phyloP scores from a whole-genome alignment of 2,329 filamentous ascomycete species.

The Fusarium drepaniforme region DNA sequence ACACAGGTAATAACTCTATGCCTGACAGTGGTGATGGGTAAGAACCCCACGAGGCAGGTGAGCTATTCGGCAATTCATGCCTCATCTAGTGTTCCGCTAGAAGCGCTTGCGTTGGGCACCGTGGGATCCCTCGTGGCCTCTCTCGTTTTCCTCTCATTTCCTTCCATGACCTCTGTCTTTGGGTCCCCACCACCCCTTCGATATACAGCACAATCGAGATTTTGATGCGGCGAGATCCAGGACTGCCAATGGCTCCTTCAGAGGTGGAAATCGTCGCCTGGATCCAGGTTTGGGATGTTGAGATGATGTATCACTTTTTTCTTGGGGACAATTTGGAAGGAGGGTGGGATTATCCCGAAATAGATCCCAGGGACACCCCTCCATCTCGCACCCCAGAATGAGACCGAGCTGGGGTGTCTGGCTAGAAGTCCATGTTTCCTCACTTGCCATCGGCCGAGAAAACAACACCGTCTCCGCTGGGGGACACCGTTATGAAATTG shows the following conservation, averaged over 20 bases:
- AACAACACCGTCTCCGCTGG: conserved; percentile 44
- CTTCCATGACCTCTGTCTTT: conserved; percentile 7
- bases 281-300: conserved; percentile 18
- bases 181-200: conserved; percentile 21
- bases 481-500: conserved; percentile 36
- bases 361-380: conserved; percentile 26
- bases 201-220: conserved; percentile 40
- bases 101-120: conserved; percentile 16
- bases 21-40: conserved; percentile 5
- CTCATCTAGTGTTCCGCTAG: conserved; percentile 19
- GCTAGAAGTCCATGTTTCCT: conserved; percentile 40
- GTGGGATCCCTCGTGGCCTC: conserved; percentile 11
- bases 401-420: conserved; percentile 19
- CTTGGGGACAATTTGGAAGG: conserved; percentile 12
- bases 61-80: conserved; percentile 26
- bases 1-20: conserved; percentile 6
- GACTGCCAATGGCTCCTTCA: conserved; percentile 36
- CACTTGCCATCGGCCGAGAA: conserved; percentile 40
- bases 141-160: conserved; percentile 11
- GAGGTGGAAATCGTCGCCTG: conserved; percentile 31
- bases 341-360: conserved; percentile 38
- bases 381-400: conserved; percentile 1
- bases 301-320: conserved; percentile 40
- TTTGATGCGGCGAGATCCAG: conserved; percentile 39
- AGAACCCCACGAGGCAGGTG: conserved; percentile 24